phyloP scores from a whole-genome alignment of 116 monocot species.

The Thalassia testudinum region DNA sequence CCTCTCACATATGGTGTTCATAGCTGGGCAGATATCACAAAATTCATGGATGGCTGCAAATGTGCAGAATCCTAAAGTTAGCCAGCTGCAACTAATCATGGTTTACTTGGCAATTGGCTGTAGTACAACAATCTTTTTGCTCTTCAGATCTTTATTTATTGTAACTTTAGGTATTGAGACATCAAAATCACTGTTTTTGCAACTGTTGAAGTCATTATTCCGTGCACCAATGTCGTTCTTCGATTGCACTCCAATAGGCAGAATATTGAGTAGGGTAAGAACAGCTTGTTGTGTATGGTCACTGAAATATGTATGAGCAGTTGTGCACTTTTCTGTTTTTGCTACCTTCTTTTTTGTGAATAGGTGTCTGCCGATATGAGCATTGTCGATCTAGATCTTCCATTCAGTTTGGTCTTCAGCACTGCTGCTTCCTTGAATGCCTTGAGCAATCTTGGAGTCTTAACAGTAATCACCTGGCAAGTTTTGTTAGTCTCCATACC shows the following conservation, averaged over 20 bases:
- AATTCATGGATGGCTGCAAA: slow-evolving; percentile 91
- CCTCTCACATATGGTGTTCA: slow-evolving; percentile 45
- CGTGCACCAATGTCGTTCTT: slow-evolving; percentile 83
- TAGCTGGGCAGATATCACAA: slow-evolving; percentile 62
- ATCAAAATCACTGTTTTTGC: slow-evolving; percentile 63
- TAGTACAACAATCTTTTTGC: slow-evolving; percentile 33
- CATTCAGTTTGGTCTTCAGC: slow-evolving; percentile 48
- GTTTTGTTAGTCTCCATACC: slow-evolving; percentile 57
- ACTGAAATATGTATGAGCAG: background rate
- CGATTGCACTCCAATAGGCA: slow-evolving; percentile 76
- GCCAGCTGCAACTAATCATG: slow-evolving; percentile 39
- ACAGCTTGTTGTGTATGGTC: background rate
- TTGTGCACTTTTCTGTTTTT: background rate
- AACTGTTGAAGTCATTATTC: slow-evolving; percentile 52
- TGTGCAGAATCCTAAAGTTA: slow-evolving; percentile 61
- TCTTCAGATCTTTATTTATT: slow-evolving; percentile 35
- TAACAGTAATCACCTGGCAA: slow-evolving; percentile 66
- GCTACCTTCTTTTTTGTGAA: slow-evolving; percentile 1
- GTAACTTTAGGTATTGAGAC: slow-evolving; percentile 56
- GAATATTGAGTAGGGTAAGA: slow-evolving; percentile 70
- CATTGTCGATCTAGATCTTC: slow-evolving; percentile 80
- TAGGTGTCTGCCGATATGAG: slow-evolving; percentile 74
- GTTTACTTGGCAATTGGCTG: slow-evolving; percentile 62
- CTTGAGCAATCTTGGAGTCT: slow-evolving; percentile 58
- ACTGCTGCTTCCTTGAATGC: slow-evolving; percentile 44